phyloP scores from a whole-genome alignment of 2,329 filamentous ascomycete species.

The Hypoxylon sp. region DNA sequence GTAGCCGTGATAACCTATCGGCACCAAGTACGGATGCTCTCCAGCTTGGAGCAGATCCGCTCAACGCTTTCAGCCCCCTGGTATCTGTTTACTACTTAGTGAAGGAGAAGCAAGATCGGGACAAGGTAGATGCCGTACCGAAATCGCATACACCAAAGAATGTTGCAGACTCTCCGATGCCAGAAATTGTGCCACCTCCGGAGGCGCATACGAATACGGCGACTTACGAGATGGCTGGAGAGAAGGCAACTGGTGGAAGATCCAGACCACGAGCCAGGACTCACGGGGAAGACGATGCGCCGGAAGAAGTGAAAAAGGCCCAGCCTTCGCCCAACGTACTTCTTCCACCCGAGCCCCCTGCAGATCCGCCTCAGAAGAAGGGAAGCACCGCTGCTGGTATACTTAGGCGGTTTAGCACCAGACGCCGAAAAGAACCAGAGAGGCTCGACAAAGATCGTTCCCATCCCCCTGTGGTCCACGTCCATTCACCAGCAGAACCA shows the following conservation, averaged over 20 bases:
- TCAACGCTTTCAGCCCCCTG: conserved; percentile 92
- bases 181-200: conserved; percentile 81
- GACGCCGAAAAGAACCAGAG: conserved; percentile 74
- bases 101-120: conserved; percentile 90
- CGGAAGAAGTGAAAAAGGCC: conserved; percentile 74
- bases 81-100: conserved; percentile 96
- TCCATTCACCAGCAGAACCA: conserved; percentile 78
- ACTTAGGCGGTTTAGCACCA: conserved; percentile 88
- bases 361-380: conserved; percentile 74
- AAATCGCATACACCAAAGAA: conserved; percentile 49
- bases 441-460: conserved; percentile 70
- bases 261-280: conserved; percentile 87
- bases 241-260: conserved; percentile 84
- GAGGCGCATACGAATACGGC: conserved; percentile 88
- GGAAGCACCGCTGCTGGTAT: conserved; percentile 88
- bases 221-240: conserved; percentile 87
- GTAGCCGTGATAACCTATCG: conserved; percentile 85
- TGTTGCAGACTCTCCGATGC: conserved; percentile 61
- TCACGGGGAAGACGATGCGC: conserved; percentile 91
- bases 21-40: conserved; percentile 87
- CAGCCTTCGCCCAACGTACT: conserved; percentile 60
- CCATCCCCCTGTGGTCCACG: conserved; percentile 76
- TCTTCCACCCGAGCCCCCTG: conserved; percentile 63
- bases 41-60: conserved; percentile 81
- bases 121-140: conserved; percentile 56